Conservation (phyloP, 228 moss, liverwort and hornwort species). For the Sphagnum magellanicum region DNA sequence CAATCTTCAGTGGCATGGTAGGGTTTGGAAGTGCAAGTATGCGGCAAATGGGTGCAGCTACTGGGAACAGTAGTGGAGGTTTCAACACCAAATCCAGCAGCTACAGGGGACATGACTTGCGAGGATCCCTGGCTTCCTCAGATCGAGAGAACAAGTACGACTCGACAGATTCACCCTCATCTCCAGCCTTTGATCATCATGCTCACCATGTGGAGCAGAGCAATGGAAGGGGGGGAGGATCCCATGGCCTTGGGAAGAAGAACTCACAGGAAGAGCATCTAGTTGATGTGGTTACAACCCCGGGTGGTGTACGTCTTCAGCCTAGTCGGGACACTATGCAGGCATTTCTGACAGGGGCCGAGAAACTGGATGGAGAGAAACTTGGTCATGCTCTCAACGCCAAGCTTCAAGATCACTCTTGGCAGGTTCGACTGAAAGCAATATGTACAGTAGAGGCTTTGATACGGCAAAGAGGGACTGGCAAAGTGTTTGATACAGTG, state of each 20-base stretch:
- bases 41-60: slow-evolving; percentile 40
- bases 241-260: slow-evolving; percentile 36
- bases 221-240: slow-evolving; percentile 32
- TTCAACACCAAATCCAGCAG: slow-evolving; percentile 8
- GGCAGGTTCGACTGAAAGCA: slow-evolving; percentile 99
- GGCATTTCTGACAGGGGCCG: slow-evolving; percentile 58
- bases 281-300: slow-evolving; percentile 72
- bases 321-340: slow-evolving; percentile 86
- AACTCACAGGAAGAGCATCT: slow-evolving; percentile 70
- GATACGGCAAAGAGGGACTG: slow-evolving; percentile 61
- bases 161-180: slow-evolving; percentile 28
- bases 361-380: slow-evolving; percentile 73
- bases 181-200: slow-evolving; percentile 34
- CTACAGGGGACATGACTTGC: slow-evolving; percentile 61
- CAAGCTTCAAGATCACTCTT: slow-evolving; percentile 78
- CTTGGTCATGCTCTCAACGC: slow-evolving; percentile 67
- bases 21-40: slow-evolving; percentile 78
- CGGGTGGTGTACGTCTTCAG: slow-evolving; percentile 88
- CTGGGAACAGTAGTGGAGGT: slow-evolving; percentile 44
- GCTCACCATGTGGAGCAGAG: slow-evolving; percentile 28
- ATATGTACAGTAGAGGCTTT: slow-evolving; percentile 72
- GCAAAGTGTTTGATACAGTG: slow-evolving; percentile 59
- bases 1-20: slow-evolving; percentile 75
- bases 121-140: slow-evolving; percentile 66
- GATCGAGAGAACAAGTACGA: slow-evolving; percentile 59